Percentiles rank a stretch among this genome's conserved stretches.
Conservation (phyloP, 169 alveolate genomes). For the Plasmodium falciparum region DNA sequence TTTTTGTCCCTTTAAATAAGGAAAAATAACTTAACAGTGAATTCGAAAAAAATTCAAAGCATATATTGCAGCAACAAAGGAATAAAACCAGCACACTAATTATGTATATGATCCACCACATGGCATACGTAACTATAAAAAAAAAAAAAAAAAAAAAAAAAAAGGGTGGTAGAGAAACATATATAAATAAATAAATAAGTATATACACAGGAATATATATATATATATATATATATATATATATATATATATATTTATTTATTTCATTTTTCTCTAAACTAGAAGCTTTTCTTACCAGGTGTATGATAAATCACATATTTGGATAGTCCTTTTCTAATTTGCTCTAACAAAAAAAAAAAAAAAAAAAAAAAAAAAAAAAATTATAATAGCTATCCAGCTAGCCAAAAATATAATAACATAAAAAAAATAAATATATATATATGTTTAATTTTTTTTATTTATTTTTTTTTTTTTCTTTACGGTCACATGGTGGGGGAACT, state of each 20-base stretch:
- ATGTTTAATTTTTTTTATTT: neutral
- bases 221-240: neutral
- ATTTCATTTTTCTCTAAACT: neutral
- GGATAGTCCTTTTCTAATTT: constrained; percentile 36
- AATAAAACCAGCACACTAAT: constrained; percentile 63
- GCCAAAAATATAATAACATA: no score
- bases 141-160: neutral
- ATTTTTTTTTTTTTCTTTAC: neutral
- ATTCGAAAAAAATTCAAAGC: constrained; percentile 52
- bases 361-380: constrained; percentile 12
- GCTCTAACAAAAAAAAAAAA: constrained; percentile 24
- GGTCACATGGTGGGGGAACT: constrained; percentile 84
- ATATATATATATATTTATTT: neutral
- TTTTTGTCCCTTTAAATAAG: constrained; percentile 15
- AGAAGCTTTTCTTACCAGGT: constrained; percentile 24
- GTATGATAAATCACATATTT: constrained; percentile 73
- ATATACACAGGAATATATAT: neutral
- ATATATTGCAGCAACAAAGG: constrained; percentile 72
- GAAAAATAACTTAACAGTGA: constrained; percentile 50
- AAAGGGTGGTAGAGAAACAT: neutral
- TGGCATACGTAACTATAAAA: constrained; percentile 49
- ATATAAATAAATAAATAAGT: neutral
- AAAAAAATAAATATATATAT: neutral
- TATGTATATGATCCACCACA: constrained; percentile 74
- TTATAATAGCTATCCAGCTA: neutral